Evolutionary conservation across 179 eudicot genomes (phyloP).

Genomic region (Spinacia oleracea): DNA sequence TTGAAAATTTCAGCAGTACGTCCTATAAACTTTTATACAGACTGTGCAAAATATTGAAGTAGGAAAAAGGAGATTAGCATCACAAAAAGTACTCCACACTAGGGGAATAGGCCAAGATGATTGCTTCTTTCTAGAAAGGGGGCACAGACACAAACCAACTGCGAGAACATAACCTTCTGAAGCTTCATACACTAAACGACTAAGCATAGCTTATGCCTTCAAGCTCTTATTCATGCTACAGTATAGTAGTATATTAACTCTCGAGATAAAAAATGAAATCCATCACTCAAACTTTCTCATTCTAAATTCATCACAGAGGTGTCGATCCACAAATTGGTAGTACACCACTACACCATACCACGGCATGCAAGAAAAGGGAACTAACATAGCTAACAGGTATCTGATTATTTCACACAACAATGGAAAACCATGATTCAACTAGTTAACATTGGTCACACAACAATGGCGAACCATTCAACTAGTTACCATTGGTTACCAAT

Average conservation of each 20-base stretch:
- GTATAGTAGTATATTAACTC: background rate
- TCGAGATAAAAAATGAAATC: background rate
- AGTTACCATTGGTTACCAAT: conserved; percentile 1
- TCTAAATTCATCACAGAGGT: background rate
- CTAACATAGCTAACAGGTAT: background rate
- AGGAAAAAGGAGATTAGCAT: background rate
- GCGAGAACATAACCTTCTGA: background rate
- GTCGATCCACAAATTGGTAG: background rate
- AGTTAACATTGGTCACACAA: conserved; percentile 3
- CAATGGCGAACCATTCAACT: background rate
- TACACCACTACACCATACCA: background rate
- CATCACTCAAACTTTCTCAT: background rate
- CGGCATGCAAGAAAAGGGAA: background rate
- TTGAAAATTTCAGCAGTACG: background rate
- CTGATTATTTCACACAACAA: background rate
- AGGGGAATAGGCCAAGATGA: background rate
- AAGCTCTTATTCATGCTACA: background rate
- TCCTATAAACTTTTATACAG: background rate
- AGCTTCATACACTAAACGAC: background rate
- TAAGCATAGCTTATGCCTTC: background rate
- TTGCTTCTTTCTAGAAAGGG: background rate
- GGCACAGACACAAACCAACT: too few species aligned
- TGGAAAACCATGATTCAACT: background rate
- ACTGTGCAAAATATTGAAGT: background rate
- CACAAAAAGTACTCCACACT: background rate